Base-by-base conservation (phyloP, 2,329 filamentous ascomycete genomes). In the Grosmannia huntii region DNA sequence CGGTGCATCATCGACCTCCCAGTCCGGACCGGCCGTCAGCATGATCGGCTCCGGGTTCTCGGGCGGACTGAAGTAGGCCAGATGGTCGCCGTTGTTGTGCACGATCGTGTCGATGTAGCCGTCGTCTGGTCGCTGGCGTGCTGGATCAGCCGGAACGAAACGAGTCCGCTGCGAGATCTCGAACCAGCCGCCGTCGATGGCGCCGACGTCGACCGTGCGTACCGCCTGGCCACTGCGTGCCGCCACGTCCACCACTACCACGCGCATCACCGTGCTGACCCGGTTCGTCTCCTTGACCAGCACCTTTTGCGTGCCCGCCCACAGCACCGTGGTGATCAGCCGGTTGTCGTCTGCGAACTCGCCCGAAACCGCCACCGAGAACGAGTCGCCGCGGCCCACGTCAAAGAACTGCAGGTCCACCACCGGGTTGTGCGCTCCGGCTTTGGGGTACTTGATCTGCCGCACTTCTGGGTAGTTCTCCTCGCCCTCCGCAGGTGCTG, bases 371-470 rank as follows among this genome's bases (percentile, higher is more conserved):
- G 86, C 77, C 31, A 97, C 87, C 21, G 83, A 81, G 68, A 97
- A 97, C 10, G 87, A 80, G 60, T 96, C 85, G 1, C 80, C 80
- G 66, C 86, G 87, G 11, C 77, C 77, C 23, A 96, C 76, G 64
- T 97, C 91, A 70, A 92, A 97, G 71, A 97, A 95, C 57, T 89
- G 80, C 36, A 99, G 73, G 61, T 90, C 84, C 4, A 99, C 92
- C 16, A 89, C 82, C 0, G 94, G 94, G 69, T 99, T 99, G 53
- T 92, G 90, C 2, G 91, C 86, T 4, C 94, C 95, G 23, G 94
- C 87, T 71, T 97, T 97, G 53, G 94, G 95, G 66, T 99, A 99
- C 71, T 99, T 99, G 80, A 99, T 95, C 65, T 90, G 76, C 62
- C 86, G 83, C 41, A 92, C 85, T 67, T 97, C 91, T 0, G 94